Base-by-base conservation (phyloP, 2,329 filamentous ascomycete genomes). In the Coleophoma cylindrospora region DNA sequence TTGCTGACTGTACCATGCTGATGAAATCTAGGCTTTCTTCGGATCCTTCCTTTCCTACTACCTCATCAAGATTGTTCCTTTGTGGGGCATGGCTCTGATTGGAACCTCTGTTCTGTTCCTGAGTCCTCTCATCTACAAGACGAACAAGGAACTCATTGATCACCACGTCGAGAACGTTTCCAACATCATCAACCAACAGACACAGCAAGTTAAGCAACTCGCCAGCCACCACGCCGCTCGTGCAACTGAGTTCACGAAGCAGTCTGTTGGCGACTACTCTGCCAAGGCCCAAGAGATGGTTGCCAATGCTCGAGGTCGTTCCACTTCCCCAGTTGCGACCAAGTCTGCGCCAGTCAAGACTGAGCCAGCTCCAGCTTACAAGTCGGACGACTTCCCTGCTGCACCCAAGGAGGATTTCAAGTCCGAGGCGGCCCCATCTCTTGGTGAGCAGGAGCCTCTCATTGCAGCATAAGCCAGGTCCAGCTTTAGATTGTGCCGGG, bases 131-230 rank as follows among this genome's bases (percentile, higher is more conserved):
- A 61, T 86, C 64, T 87, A 87, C 70, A 76, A 75, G 59, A 74
- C 75, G 61, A 87, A 87, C 76, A 75, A 86, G 72, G 83, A 87
- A 70, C 67, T 86, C 51, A 87, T 87, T 60, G 84, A 87, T 62
- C 67, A 74, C 56, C 77, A 86, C 59, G 65, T 87, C 58, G 70
- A 78, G 66, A 72, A 80, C 54, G 79, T 74, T 48, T 74, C 76
- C 40, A 73, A 83, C 33, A 64, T 84, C 37, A 71, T 86, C 63
- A 78, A 76, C 65, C 72, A 76, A 55, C 84, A 87, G 72, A 83
- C 83, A 46, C 69, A 74, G 55, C 81, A 86, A 71, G 73, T 86
- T 47, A 79, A 80, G 61, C 70, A 72, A 50, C 72, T 83, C 50
- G 82, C 83, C 38, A 77, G 75, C 67, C 80, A 85, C 71, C 82